Evolutionary conservation across 768 basidiomycete species (phyloP), one percentile per base, ranked within the genome.

Genomic region (Podaxis sp.): DNA sequence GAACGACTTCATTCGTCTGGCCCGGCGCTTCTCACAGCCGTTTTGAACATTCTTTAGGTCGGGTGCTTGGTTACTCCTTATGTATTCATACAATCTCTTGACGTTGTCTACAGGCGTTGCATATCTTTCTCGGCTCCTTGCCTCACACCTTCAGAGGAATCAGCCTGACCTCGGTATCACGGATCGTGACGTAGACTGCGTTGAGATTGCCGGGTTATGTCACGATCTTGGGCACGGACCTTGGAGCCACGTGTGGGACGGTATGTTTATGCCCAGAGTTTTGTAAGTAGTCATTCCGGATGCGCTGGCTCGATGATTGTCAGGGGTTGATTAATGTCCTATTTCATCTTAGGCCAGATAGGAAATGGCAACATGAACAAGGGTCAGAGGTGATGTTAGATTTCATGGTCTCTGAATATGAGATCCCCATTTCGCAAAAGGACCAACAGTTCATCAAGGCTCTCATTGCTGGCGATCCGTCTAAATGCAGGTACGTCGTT

Each of bases 211-310:
- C 0, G 93, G 91, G 0, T 77, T 93, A 2, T 93, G 92, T 61
- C 93, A 94, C 67, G 92, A 94, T 72, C 83, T 94, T 3, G 92
- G 91, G 0, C 92, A 93, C 68, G 93, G 93, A 0, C 92, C 92
- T 0, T 93, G 89, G 87, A 89, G 86, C 63, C 93, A 95, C 71
- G 87, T 94, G 7, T 95, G 90, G 88, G 92, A 95, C 65, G 75
- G 76, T 6, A 69, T 78, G 57, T 93, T 92, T 72, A 92, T 95
- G 57, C 90, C 90, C 0, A 61, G 68, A 3, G 86, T 84, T 0
- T 65, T 85, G 92, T 92, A 68, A 68, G 84, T 79, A 30, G 84
- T 79, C n/a, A 52, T 28, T 15, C 15, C 22, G 36, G n/a, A 24
- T 6, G 13, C 38, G 13, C 57, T 51, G 33, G 6, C 13, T 30